Base-by-base conservation (phyloP, 2,329 filamentous ascomycete genomes). In the Microcyclospora pomicola region DNA sequence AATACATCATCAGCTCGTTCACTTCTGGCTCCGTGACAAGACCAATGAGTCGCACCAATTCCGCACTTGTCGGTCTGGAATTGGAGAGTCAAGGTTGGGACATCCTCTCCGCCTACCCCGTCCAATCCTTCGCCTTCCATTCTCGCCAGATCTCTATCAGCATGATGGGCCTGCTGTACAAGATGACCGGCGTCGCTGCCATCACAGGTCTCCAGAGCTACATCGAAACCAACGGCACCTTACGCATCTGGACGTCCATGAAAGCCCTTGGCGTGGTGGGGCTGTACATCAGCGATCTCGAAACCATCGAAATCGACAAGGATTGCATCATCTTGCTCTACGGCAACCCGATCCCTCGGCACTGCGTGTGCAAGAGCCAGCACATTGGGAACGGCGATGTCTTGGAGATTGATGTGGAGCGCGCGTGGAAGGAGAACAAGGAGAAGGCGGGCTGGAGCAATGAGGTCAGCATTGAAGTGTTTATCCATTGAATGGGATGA, bases 131-230 rank as follows among this genome's bases (percentile, higher is more conserved):
- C 45, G 59, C 53, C 2, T 49, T 60, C 5, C 42, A 50, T 9
- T 27, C 13, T 9, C 16, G 13, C 19, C 49, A 58, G 0, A 63
- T 79, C 0, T 62, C 62, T 32, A 66, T 87, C 2, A 77, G 83
- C 1, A 77, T 80, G 13, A 59, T 96, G 1, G 88, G 88, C 0
- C 65, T 96, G 2, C 47, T 93, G 3, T 81, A 73, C 2, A 94
- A 95, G 59, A 93, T 96, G 82, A 85, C 85, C 0, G 88, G 86
- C 0, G 76, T 80, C 1, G 86, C 84, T 1, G 86, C 85, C 0
- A 70, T 94, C 6, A 64, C 80, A 1, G 68, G 66, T 29, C 77
- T 66, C n/a, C 67, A 72, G 19, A 69, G 78, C 33, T 70, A 69
- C 27, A 55, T 77, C 48, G 61, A 71, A 28, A 64, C 69, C 6